Evolutionary conservation across 1,284 basidiomycete genomes (phyloP).

Genomic region (Malassezia obtusa): DNA sequence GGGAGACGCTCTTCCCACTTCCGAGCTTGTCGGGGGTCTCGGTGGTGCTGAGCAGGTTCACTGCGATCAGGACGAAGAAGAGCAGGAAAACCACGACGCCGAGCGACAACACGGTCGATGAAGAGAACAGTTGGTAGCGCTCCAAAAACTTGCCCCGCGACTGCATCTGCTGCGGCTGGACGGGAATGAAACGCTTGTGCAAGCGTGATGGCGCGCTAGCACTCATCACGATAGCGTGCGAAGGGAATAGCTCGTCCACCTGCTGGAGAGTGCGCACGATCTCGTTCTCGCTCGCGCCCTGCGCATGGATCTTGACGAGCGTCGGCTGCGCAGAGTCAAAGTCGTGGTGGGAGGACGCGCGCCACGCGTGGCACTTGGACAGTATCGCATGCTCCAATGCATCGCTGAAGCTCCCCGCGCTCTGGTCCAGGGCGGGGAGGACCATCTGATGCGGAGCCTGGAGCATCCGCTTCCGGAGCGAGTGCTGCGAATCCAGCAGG

Average conservation of each 20-base stretch:
- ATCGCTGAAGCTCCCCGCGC: background rate
- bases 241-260: slow-evolving; percentile 9
- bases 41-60: slow-evolving; percentile 7
- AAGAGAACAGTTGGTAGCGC: slow-evolving; percentile 11
- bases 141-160: slow-evolving; percentile 5
- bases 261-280: background rate
- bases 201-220: background rate
- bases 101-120: slow-evolving; percentile 8
- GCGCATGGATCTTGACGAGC: background rate
- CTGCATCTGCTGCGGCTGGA: background rate
- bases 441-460: slow-evolving; percentile 8
- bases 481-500: background rate
- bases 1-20: background rate
- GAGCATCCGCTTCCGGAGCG: slow-evolving; percentile 10
- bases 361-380: slow-evolving; percentile 1
- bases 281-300: background rate
- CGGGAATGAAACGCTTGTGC: background rate
- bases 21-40: slow-evolving; percentile 14
- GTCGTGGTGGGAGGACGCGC: background rate
- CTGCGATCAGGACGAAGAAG: slow-evolving; percentile 10
- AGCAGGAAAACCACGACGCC: slow-evolving; percentile 11
- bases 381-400: background rate
- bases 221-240: slow-evolving; percentile 6
- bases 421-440: slow-evolving; percentile 9
- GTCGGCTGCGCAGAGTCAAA: background rate